Percentiles rank a stretch among this genome's conserved stretches.
Conservation (phyloP, 1,284 basidiomycete species). For the Cutaneotrichosporon cutaneum region DNA sequence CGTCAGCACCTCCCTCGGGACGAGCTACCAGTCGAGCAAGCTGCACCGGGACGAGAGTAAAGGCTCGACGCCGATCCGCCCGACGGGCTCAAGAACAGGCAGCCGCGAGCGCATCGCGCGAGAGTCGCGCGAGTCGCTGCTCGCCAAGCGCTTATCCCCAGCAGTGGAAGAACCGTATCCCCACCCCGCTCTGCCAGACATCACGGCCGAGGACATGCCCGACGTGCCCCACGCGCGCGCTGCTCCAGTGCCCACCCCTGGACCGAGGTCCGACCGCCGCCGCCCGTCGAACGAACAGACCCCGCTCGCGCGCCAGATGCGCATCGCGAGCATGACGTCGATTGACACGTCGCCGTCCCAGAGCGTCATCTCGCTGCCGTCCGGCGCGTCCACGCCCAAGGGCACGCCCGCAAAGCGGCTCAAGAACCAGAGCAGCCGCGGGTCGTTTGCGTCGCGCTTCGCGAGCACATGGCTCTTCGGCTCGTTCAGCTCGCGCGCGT, state of each 20-base stretch:
- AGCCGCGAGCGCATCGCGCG: neutral
- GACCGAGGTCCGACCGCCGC: neutral
- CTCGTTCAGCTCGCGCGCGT: slow-evolving; percentile 33
- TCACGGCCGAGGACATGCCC: slow-evolving; percentile 14
- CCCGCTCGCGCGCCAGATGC: slow-evolving; percentile 11
- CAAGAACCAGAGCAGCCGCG: slow-evolving; percentile 41
- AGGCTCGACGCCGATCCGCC: slow-evolving; percentile 1
- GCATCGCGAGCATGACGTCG: slow-evolving; percentile 18
- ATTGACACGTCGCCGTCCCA: slow-evolving; percentile 17
- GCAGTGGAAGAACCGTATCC: slow-evolving; percentile 19
- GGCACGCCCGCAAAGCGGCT: slow-evolving; percentile 38
- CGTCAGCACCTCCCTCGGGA: slow-evolving; percentile 13
- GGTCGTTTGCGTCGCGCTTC: slow-evolving; percentile 42
- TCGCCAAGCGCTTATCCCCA: slow-evolving; percentile 10
- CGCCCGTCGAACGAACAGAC: slow-evolving; percentile 15
- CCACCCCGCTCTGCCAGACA: slow-evolving; percentile 5
- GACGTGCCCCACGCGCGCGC: slow-evolving; percentile 18
- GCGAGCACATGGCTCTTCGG: slow-evolving; percentile 46
- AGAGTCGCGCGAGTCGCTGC: slow-evolving; percentile 5
- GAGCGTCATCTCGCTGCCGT: slow-evolving; percentile 20
- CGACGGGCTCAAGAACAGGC: neutral
- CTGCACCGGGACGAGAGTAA: slow-evolving; percentile 19
- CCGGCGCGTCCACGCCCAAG: slow-evolving; percentile 44
- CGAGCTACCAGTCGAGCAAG: slow-evolving; percentile 47
- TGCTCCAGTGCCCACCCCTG: neutral